Conservation (phyloP, 2,329 filamentous ascomycete genomes). For the Aspergillus brunneoviolaceus region DNA sequence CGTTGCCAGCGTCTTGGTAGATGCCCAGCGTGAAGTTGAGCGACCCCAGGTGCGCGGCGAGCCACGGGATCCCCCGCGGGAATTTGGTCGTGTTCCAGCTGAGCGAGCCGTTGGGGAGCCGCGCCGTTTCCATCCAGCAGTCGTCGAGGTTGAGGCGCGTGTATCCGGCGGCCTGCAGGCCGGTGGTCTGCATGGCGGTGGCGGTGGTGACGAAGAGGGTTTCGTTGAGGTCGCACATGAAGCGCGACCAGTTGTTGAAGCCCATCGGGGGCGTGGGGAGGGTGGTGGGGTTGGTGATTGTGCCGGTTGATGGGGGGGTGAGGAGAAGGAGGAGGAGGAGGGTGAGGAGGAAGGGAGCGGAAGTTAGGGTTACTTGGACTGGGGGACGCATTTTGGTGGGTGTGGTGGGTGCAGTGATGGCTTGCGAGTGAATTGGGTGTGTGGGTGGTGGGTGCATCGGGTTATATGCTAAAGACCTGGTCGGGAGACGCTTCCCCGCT, state of each 20-base stretch:
- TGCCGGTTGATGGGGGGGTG: not conserved
- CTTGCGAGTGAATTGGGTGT: not conserved
- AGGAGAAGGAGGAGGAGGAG: not conserved
- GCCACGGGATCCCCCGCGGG: constrained; percentile 46
- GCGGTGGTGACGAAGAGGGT: constrained; percentile 50
- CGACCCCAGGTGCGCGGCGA: constrained; percentile 39
- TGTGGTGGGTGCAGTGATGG: too few relatives aligned
- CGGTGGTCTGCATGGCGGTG: constrained; percentile 45
- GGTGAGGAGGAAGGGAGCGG: not conserved
- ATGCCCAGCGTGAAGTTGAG: constrained; percentile 49
- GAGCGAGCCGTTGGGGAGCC: constrained; percentile 40
- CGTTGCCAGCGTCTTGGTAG: constrained; percentile 47
- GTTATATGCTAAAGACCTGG: not conserved
- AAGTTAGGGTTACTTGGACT: too few relatives aligned
- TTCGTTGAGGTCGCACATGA: constrained; percentile 51
- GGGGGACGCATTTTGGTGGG: not conserved
- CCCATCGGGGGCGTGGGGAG: constrained; percentile 51
- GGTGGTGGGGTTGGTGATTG: constrained; percentile 20
- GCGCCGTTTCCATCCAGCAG: constrained; percentile 44
- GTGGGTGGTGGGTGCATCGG: not conserved
- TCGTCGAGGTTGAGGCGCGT: constrained; percentile 48
- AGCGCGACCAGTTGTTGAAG: constrained; percentile 54
- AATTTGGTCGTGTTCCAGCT: constrained; percentile 45
- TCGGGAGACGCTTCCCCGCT: not conserved
- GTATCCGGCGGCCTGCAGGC: constrained; percentile 43